Evolutionary conservation across 805 yeast genomes (phyloP).

Genomic region (Kurtzmaniella cleridarum): DNA sequence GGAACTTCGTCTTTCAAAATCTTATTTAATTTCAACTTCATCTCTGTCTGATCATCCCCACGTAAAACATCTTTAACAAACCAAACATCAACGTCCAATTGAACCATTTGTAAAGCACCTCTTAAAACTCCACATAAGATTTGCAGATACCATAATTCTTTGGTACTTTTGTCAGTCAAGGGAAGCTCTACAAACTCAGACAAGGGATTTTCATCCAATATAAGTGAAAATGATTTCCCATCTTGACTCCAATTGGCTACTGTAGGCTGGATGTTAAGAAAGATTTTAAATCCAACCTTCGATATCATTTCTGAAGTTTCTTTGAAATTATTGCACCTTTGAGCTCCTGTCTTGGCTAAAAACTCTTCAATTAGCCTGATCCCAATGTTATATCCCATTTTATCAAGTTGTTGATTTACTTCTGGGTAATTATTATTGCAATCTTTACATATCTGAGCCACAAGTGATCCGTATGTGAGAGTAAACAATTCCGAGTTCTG

Average conservation of each 20-base stretch:
- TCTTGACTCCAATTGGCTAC: constrained; percentile 74
- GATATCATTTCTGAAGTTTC: constrained; percentile 86
- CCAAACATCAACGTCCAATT: constrained; percentile 77
- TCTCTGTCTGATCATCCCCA: constrained; percentile 79
- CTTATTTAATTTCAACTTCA: constrained; percentile 63
- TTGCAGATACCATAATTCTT: constrained; percentile 89
- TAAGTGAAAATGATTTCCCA: constrained; percentile 65
- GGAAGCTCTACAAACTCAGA: constrained; percentile 95
- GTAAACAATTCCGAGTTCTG: constrained; percentile 89
- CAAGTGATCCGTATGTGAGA: constrained; percentile 92
- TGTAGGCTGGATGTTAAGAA: constrained; percentile 74
- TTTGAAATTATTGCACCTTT: constrained; percentile 71
- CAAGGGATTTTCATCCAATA: constrained; percentile 81
- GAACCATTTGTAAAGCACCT: constrained; percentile 95
- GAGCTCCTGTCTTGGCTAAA: constrained; percentile 79
- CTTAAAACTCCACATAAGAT: constrained; percentile 82
- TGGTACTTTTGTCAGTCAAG: constrained; percentile 45
- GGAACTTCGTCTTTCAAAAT: constrained; percentile 92
- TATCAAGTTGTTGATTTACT: constrained; percentile 79
- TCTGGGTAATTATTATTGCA: constrained; percentile 66
- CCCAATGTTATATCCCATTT: constrained; percentile 96
- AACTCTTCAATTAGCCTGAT: constrained; percentile 88
- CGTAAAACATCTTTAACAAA: constrained; percentile 77
- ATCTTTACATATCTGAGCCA: constrained; percentile 85
- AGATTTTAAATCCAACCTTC: constrained; percentile 86